Evolutionary conservation across 2,329 filamentous ascomycete genomes (phyloP).

Genomic region (Aspergillus udagawae): DNA sequence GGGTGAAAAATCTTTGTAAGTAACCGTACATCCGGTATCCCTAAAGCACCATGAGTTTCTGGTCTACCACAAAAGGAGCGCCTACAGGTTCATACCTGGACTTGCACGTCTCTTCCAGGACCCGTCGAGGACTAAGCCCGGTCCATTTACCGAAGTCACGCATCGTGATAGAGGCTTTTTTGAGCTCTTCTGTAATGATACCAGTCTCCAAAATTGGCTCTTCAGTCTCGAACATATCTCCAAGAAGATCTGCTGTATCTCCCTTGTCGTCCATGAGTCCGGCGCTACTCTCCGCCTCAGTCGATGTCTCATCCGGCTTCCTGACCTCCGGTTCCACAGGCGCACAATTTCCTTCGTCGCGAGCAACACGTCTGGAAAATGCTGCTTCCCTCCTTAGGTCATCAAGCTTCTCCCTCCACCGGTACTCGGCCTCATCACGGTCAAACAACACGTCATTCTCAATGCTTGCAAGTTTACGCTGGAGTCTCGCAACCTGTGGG

Average conservation of each 20-base stretch:
- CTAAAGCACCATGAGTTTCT: constrained; percentile 37
- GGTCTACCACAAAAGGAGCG: not conserved
- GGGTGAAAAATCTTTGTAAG: constrained; percentile 66
- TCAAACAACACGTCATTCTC: constrained; percentile 77
- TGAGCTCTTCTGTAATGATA: constrained; percentile 31
- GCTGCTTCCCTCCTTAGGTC: constrained; percentile 59
- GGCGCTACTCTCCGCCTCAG: constrained; percentile 15
- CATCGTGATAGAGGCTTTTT: constrained; percentile 49
- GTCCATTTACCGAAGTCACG: constrained; percentile 81
- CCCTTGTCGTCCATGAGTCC: constrained; percentile 30
- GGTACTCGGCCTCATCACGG: constrained; percentile 57
- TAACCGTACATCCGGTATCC: constrained; percentile 65
- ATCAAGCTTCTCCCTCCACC: constrained; percentile 60
- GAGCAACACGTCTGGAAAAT: constrained; percentile 26
- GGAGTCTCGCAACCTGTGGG: constrained; percentile 59
- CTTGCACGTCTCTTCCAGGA: constrained; percentile 83
- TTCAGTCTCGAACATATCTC: constrained; percentile 53
- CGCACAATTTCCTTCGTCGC: constrained; percentile 13
- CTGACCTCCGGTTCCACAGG: constrained; percentile 52
- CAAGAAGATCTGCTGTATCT: constrained; percentile 45
- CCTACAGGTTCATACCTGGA: constrained; percentile 53
- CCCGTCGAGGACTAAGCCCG: constrained; percentile 69
- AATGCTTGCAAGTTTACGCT: constrained; percentile 71
- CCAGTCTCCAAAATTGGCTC: constrained; percentile 41
- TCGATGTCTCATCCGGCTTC: constrained; percentile 12